phyloP scores from a whole-genome alignment of 1,139 yeast genomes.

The Maudiozyma humilis region DNA sequence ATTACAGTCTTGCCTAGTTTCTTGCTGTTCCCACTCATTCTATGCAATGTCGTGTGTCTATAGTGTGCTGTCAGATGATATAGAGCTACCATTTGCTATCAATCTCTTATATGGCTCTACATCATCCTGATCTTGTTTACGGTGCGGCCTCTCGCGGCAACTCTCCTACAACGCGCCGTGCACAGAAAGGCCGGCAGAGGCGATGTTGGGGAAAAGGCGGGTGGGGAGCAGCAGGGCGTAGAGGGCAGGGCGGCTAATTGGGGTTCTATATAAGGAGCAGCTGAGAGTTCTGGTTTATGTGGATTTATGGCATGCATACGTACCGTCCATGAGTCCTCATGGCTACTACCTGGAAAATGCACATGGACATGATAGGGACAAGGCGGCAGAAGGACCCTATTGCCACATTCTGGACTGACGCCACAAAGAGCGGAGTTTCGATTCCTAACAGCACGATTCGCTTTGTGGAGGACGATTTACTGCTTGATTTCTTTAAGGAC shows the following conservation, averaged over 20 bases:
- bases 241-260: not conserved
- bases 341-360: too few species aligned
- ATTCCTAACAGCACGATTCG: not conserved
- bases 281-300: too few species aligned
- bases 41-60: not conserved
- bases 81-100: too few species aligned
- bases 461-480: not conserved
- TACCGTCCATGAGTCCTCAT: too few species aligned
- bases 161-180: too few species aligned
- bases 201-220: not conserved
- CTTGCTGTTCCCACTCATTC: not conserved
- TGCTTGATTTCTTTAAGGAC: not conserved
- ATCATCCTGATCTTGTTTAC: too few species aligned
- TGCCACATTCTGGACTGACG: too few species aligned
- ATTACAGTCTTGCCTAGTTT: conserved; percentile 1
- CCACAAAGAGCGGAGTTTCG: not conserved
- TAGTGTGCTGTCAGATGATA: not conserved
- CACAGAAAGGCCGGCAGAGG: not conserved
- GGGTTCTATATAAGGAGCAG: not conserved
- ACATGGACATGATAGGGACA: too few species aligned
- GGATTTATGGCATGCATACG: too few species aligned
- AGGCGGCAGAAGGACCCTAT: too few species aligned
- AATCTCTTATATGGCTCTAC: too few species aligned
- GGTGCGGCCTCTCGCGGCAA: too few species aligned
- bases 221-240: not conserved